Base-by-base conservation (phyloP, 1,284 basidiomycete species). In the Pholiota adiposa region DNA sequence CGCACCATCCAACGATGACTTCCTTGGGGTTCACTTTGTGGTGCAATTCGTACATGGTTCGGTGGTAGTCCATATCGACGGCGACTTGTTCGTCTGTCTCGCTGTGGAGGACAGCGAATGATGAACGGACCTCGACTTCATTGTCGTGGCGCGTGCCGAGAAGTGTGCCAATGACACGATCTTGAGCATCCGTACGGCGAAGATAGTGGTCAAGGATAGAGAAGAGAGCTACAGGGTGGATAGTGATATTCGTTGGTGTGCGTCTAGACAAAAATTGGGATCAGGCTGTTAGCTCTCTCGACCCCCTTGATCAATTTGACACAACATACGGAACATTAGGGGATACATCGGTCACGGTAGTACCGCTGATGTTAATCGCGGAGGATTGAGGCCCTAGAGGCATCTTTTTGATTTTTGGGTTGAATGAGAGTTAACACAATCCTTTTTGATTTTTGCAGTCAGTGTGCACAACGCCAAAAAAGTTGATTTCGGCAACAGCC, bases 141-240 rank as follows among this genome's bases (percentile, higher is more conserved):
- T 82, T 81, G 61, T 94, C 89, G 49, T 85, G 88, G 67, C 96
- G 88, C 51, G 85, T 88, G 12, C 97, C 97, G 44, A 99, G 89
- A 29, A 99, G 85, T 0, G 97, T 98, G 23, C 97, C 97, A 72
- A 99, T 97, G 7, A 99, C 97, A 59, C 97, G 88, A 65, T 92
- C 91, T 70, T 96, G 92, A 38, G 81, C 75, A 67, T 90, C 86
- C 53, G 86, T 90, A 63, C 96, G 87, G 38, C 97, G 92, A 53
- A 98, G 88, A 78, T 96, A 97, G 80, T 99, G 97, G 77, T 98
- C 97, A 65, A 99, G 89, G 79, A 98, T 96, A 59, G 94, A 91
- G 73, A 98, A 96, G 59, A 99, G 86, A 7, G 94, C 94, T 54
- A 93, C 90, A n/a, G 96, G 95, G 73, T 96, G 94, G 61, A 97